Base-by-base conservation (phyloP, 345 rosid genomes). In the Carallia brachiata region DNA sequence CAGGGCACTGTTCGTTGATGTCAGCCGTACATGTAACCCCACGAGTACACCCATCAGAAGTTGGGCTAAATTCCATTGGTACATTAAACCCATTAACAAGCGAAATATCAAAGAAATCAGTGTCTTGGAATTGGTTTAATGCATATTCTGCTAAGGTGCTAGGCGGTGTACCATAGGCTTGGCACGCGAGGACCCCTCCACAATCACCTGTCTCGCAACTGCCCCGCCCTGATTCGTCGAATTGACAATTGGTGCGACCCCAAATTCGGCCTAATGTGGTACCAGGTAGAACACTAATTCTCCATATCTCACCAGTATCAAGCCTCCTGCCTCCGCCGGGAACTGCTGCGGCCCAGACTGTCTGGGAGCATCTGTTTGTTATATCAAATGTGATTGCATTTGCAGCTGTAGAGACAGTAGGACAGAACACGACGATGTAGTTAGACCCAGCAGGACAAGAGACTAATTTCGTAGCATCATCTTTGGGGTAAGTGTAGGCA, bases 301-400 rank as follows among this genome's bases (percentile, higher is more conserved):
- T 53, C 77, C 77, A 74, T 16, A 59, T 61, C 44, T 68, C 50
- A 8, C 77, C 77, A 2, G 10, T 10, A 32, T 74, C 55, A 10
- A 74, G 77, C 2, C 5, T 39, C 6, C 4, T 13, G 77, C 77
- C 77, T 1, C 77, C 77, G 2, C 85, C 85, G 1, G 77, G 68
- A 0, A 8, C 12, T n/a, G 77, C 72, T 0, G 73, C 77, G 16
- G 73, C 77, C 77, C 77, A 74, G 4, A 74, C 68, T 8, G 73
- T 62, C 52, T 68, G 8, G 2, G 64, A 2, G 58, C 77, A 74
- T 62, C 7, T 37, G 53, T 75, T 75, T 54, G 66, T 65, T 44
- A 75, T 58, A 53, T 64, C 74, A 58, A 69, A 75, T 7, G 39
- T 66, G 73, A 87, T 84, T 7, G 87, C 84, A 2, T 63, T n/a